Evolutionary conservation across 176 grass and related monocot genomes (phyloP).

Genomic region (Elymus sibiricus): DNA sequence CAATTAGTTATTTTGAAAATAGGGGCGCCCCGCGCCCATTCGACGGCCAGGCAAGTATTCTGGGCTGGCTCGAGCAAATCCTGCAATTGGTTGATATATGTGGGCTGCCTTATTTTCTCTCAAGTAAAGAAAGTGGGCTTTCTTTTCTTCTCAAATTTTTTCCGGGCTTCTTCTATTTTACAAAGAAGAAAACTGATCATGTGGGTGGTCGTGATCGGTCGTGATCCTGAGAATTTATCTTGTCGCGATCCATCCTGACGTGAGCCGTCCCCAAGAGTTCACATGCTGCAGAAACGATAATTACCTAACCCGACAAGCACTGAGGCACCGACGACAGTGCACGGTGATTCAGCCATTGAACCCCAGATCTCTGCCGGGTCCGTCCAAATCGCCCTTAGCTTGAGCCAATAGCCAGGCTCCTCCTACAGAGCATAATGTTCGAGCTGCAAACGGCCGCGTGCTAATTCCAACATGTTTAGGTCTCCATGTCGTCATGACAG

Average conservation of each 20-base stretch:
- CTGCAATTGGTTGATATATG: no score
- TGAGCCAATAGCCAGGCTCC: background rate
- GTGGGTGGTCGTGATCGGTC: no score
- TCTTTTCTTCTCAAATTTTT: no score
- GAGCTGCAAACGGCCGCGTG: slow-evolving; percentile 22
- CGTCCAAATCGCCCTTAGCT: background rate
- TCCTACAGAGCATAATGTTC: background rate
- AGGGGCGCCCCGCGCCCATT: no score
- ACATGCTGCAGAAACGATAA: slow-evolving; percentile 13
- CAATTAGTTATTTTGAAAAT: no score
- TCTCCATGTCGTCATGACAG: background rate
- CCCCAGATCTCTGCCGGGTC: slow-evolving; percentile 9
- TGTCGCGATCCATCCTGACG: background rate
- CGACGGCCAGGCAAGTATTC: no score
- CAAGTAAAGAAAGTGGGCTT: no score
- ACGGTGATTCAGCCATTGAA: background rate
- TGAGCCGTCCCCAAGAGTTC: slow-evolving; percentile 24
- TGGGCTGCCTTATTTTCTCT: no score
- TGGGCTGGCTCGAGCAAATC: no score
- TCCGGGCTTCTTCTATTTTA: no score
- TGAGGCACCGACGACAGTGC: background rate
- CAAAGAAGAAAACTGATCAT: no score
- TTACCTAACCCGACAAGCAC: background rate
- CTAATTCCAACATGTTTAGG: slow-evolving; percentile 40
- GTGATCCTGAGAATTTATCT: background rate